Evolutionary conservation across 2,329 filamentous ascomycete species (phyloP), one percentile per base, ranked within the genome.

Genomic region (Epichloe gansuensis): DNA sequence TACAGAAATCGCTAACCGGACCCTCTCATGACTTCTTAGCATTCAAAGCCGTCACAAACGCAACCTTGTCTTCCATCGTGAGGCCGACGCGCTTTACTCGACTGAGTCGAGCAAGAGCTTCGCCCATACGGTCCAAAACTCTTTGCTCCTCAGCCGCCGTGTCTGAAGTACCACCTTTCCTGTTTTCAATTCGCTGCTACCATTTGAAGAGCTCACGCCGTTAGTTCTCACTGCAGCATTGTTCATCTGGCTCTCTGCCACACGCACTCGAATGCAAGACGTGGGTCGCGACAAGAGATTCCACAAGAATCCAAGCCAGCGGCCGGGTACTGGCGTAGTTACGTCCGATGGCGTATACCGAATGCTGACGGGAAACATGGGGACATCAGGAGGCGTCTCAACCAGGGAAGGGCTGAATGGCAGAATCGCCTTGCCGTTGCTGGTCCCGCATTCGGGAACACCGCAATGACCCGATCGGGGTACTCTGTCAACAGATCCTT

Each of bases 371-470:
- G 93, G 91, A 71, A 94, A 97, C 59, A 98, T 88, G 63, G 84
- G 86, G 8, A 83, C 83, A 51, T 78, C 74, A 5, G 80, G 66
- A 0, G 84, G 81, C 0, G 81, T 80, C 15, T 82, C 78, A 3
- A 93, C 73, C 1, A 98, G 75, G 49, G 83, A 85, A 0, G 86
- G 88, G 55, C 86, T 88, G 52, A 95, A 81, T 2, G 89, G 87
- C 12, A 98, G 71, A 56, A 97, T 91, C 4, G 86, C 93, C 59
- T 88, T 85, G 56, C 91, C 91, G 64, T 98, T 98, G 45, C 89
- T 95, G 1, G 93, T 95, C 4, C 86, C 93, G 69, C 86, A 91
- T 71, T 98, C 93, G 12, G 93, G 91, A 97, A 96, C 1, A 95
- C 82, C 56, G 85, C 89, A 56, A 97, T 80, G 54, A 88, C 80